Conservation (phyloP, 768 basidiomycete genomes). For the Naganishia kalamii region DNA sequence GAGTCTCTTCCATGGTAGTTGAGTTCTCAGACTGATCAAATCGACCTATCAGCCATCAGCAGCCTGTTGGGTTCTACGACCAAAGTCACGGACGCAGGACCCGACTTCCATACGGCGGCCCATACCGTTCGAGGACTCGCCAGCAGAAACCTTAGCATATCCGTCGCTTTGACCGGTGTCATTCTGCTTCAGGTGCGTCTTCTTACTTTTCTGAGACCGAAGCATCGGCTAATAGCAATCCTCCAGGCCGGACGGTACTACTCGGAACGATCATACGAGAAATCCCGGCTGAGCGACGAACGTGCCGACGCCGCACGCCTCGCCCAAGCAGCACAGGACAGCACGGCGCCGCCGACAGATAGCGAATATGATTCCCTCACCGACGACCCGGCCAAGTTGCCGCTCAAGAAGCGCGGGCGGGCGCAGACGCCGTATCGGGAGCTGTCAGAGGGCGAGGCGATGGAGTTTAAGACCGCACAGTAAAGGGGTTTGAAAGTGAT, state of each 20-base stretch:
- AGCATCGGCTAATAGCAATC: neutral
- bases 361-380: neutral
- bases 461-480: slow-evolving; percentile 25
- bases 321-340: neutral
- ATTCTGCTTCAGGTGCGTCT: slow-evolving; percentile 44
- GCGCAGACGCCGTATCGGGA: slow-evolving; percentile 39
- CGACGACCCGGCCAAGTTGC: neutral
- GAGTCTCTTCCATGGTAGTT: neutral
- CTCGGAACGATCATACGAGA: slow-evolving; percentile 29
- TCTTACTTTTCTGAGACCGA: neutral
- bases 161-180: slow-evolving; percentile 46
- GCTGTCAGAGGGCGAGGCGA: slow-evolving; percentile 35
- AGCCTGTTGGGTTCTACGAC: slow-evolving; percentile 32
- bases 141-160: slow-evolving; percentile 43
- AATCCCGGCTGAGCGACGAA: neutral
- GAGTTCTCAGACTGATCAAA: too few species aligned
- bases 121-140: slow-evolving; percentile 42
- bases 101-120: slow-evolving; percentile 30
- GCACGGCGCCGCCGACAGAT: neutral
- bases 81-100: slow-evolving; percentile 19
- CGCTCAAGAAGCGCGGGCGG: slow-evolving; percentile 7
- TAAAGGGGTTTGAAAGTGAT: neutral
- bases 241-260: slow-evolving; percentile 42
- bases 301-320: too few species aligned
- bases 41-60: slow-evolving; percentile 42